Conservation (phyloP, 2,329 filamentous ascomycete species). For the Exophiala mesophila region DNA sequence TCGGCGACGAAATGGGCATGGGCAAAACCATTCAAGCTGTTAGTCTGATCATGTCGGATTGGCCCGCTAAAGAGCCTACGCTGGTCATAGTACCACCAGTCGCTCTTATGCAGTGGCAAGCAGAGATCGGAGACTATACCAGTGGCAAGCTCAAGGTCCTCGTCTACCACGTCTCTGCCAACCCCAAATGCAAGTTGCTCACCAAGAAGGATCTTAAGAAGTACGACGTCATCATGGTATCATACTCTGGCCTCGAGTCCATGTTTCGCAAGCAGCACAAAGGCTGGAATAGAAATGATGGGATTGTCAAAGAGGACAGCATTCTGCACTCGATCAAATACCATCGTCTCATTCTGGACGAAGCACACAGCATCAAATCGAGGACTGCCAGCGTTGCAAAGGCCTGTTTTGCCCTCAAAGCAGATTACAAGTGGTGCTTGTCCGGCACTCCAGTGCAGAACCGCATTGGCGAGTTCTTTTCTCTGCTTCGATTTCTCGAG, state of each 20-base stretch:
- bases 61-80: slow-evolving; percentile 73
- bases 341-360: slow-evolving; percentile 88
- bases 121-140: slow-evolving; percentile 74
- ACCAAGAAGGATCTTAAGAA: slow-evolving; percentile 69
- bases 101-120: slow-evolving; percentile 91
- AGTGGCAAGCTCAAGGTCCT: slow-evolving; percentile 85
- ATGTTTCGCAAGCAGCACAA: slow-evolving; percentile 89
- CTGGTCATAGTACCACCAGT: slow-evolving; percentile 89
- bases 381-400: slow-evolving; percentile 87
- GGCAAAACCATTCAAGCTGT: slow-evolving; percentile 98
- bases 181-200: slow-evolving; percentile 73
- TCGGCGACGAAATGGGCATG: slow-evolving; percentile 98
- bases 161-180: slow-evolving; percentile 76
- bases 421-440: slow-evolving; percentile 89
- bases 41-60: slow-evolving; percentile 96
- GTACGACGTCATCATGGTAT: slow-evolving; percentile 94
- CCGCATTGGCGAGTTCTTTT: slow-evolving; percentile 95
- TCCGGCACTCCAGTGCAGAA: slow-evolving; percentile 95
- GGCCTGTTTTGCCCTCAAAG: slow-evolving; percentile 86
- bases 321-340: slow-evolving; percentile 80
- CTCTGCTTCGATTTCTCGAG: slow-evolving; percentile 84
- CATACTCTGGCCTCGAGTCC: slow-evolving; percentile 75
- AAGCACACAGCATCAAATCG: slow-evolving; percentile 84
- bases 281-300: slow-evolving; percentile 76
- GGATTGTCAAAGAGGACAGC: slow-evolving; percentile 71